A percentile compares a stretch with the other conserved stretches of the same genome.
Conservation (phyloP, 345 rosid species). For the Toxicodendron radicans region DNA sequence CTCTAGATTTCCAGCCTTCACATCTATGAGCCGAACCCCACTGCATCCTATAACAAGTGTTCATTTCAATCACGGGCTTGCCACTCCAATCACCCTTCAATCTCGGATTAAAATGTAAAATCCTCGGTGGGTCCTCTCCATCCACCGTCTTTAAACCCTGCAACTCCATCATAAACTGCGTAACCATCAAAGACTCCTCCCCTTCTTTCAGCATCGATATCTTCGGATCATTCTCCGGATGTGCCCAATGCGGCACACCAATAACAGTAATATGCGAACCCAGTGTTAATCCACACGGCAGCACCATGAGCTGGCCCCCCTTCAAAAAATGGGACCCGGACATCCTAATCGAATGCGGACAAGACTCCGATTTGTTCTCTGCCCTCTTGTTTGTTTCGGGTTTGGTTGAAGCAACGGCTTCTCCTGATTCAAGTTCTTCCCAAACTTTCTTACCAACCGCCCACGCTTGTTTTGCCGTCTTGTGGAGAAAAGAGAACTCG, state of each 20-base stretch:
- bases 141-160: conserved; percentile 87
- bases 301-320: conserved; percentile 46
- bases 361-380: conserved; percentile 38
- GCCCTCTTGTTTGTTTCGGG: conserved; percentile 9
- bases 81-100: conserved; percentile 92
- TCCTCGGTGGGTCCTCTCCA: conserved; percentile 95
- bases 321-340: conserved; percentile 54
- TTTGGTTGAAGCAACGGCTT: conserved; percentile 10
- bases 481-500: conserved; percentile 59
- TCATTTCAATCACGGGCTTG: conserved; percentile 92
- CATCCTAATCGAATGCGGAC: conserved; percentile 53
- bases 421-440: conserved; percentile 46
- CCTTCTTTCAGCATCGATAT: conserved; percentile 56
- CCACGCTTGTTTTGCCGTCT: conserved; percentile 57
- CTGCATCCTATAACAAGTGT: conserved; percentile 93
- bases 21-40: conserved; percentile 89
- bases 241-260: conserved; percentile 74
- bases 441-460: conserved; percentile 58
- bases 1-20: conserved; percentile 84
- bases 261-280: conserved; percentile 87
- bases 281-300: conserved; percentile 84
- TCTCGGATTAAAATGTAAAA: conserved; percentile 90
- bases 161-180: conserved; percentile 86
- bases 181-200: conserved; percentile 58
- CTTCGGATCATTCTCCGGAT: conserved; percentile 60